Percentiles rank a stretch among this genome's conserved stretches.
Conservation (phyloP, 345 rosid genomes). For the Dimocarpus longan region DNA sequence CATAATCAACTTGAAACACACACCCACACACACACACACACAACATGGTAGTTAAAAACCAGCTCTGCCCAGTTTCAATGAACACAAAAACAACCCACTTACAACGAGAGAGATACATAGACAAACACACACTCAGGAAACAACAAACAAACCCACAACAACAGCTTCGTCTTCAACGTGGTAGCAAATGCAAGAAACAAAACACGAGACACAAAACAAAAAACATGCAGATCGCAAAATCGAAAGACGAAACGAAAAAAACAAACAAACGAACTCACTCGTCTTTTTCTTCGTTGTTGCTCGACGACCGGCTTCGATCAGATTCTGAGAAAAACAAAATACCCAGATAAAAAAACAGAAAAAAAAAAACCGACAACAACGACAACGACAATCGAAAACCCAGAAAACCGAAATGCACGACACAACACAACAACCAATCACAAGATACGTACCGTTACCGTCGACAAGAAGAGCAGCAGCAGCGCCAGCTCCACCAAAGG, state of each 20-base stretch:
- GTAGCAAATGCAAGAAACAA: constrained; percentile 13
- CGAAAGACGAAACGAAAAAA: constrained; percentile 3
- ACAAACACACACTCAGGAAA: not conserved
- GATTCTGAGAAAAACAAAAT: constrained; percentile 34
- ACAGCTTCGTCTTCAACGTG: constrained; percentile 4
- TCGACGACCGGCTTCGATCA: constrained; percentile 46
- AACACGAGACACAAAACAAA: not conserved
- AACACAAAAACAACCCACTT: constrained; percentile 6
- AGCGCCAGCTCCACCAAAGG: not conserved
- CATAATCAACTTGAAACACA: constrained; percentile 7
- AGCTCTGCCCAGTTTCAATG: not conserved
- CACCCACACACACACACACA: constrained; percentile 11
- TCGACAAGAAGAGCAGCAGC: constrained; percentile 28
- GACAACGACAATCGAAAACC: not conserved
- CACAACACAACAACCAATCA: not conserved
- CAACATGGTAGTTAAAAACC: not conserved
- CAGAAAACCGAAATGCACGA: constrained; percentile 6
- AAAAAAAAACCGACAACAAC: not conserved
- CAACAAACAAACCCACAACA: not conserved
- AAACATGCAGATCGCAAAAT: constrained; percentile 19
- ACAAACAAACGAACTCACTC: constrained; percentile 30
- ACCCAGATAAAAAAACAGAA: no score
- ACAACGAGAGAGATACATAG: constrained; percentile 6
- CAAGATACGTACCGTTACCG: constrained; percentile 23
- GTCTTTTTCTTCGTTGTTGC: constrained; percentile 34